Evolutionary conservation across 345 rosid species (phyloP), one percentile per base, ranked within the genome.

Genomic region (Rubroshorea leprosula): DNA sequence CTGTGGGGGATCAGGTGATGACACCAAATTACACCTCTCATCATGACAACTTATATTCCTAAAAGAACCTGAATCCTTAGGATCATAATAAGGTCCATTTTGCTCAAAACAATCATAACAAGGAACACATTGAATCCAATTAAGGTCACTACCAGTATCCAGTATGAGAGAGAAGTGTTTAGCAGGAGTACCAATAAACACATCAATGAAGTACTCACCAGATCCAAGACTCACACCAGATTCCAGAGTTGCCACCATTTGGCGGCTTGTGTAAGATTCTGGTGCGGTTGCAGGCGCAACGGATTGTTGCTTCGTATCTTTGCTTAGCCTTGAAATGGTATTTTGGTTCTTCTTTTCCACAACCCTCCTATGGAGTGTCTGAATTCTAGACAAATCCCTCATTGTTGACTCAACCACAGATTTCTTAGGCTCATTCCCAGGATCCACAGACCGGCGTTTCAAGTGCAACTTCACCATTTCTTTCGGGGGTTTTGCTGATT

Each of bases 131-230:
- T 93, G 99, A 60, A 93, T 80, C 96, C 96, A 92, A 64, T 89
- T 92, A 48, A 92, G 80, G 74, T 92, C 96, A 70, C 96, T 92
- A 5, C 97, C 97, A 10, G 99, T 93, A 74, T 93, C 99, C 21
- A 93, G 91, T 52, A 93, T 93, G 67, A 93, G 79, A 55, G 93
- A 86, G 69, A 77, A 89, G 72, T 86, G 99, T 56, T 80, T 85
- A 13, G 96, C 90, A 50, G 99, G 99, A 1, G 88, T 81, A 60
- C 99, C 99, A 21, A 89, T 69, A 51, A 93, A 80, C 22, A 89
- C 99, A 63, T 93, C 97, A 74, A 93, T 85, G 71, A 93, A 89
- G 63, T 93, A 93, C 71, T 93, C 99, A 5, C 97, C 96, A 0
- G 97, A 86, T 49, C 98, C 96, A 13, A 80, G 83, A 25, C 70